These are phyloP conservation scores for Astrothelium subdiscretum DNA, from an alignment of 495 filamentous ascomycete genomes.

Conservation along the genomic window DNA sequence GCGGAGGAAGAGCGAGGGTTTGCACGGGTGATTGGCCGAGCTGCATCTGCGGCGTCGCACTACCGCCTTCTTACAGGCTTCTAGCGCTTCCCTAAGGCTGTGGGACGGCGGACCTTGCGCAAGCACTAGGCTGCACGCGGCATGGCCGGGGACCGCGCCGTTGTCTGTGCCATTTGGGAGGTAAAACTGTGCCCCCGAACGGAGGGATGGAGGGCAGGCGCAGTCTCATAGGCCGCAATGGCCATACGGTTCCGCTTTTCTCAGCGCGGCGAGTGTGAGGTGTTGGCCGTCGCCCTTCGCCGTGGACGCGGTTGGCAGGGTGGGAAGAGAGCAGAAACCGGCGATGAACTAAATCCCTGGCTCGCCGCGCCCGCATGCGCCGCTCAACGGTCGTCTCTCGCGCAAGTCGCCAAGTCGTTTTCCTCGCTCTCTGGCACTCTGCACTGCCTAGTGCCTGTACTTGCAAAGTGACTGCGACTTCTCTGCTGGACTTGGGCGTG, in stretches of 20 bases:
- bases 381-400: not conserved
- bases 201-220: not conserved
- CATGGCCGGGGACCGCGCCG: not conserved
- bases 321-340: not conserved
- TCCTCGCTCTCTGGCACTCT: not conserved
- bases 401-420: not conserved
- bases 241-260: not conserved
- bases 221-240: not conserved
- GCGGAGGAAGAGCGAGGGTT: not conserved
- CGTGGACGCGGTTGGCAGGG: too few species aligned
- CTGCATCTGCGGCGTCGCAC: not conserved
- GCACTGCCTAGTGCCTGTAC: not conserved
- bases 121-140: not conserved
- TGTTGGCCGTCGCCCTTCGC: not conserved
- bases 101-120: not conserved
- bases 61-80: conserved; percentile 1
- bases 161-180: not conserved
- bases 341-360: not conserved
- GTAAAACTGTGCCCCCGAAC: not conserved
- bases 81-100: conserved; percentile 1
- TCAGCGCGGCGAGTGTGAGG: not conserved
- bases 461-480: not conserved
- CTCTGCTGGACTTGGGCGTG: not conserved
- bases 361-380: not conserved
- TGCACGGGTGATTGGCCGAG: not conserved